Percentiles rank a stretch among this genome's conserved stretches.
phyloP scores from a whole-genome alignment of 495 filamentous ascomycete species.

The Apiosordaria backusii region DNA sequence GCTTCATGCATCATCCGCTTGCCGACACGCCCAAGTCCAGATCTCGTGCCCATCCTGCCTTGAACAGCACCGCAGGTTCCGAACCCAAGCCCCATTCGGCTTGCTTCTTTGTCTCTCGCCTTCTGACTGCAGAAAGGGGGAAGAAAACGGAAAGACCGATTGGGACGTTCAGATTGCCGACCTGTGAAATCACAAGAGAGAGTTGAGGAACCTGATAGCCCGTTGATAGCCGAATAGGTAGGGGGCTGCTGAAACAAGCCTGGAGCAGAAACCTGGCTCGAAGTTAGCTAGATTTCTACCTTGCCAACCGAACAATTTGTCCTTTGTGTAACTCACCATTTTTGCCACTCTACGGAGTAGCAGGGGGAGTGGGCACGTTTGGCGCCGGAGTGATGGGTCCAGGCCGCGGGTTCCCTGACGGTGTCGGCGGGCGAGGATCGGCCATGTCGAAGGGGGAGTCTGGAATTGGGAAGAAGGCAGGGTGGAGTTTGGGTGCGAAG shows the following conservation, averaged over 20 bases:
- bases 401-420: conserved; percentile 1
- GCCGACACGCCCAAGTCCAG: background rate
- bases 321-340: background rate
- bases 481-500: background rate
- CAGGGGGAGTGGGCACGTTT: conserved; percentile 10
- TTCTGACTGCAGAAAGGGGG: background rate
- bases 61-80: background rate
- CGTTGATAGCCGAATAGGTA: background rate
- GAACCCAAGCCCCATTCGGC: background rate
- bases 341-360: conserved; percentile 3
- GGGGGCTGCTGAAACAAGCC: background rate
- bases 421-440: conserved; percentile 4
- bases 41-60: background rate
- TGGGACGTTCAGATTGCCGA: too few relatives aligned
- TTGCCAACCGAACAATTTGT: background rate
- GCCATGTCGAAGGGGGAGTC: background rate
- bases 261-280: background rate
- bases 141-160: background rate
- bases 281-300: background rate
- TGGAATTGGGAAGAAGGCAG: background rate
- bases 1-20: background rate
- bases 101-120: background rate
- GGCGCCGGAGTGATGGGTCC: conserved; percentile 7
- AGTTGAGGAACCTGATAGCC: too few relatives aligned
- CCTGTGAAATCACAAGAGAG: background rate